Evolutionary conservation across 495 filamentous ascomycete genomes (phyloP), one percentile per base, ranked within the genome.

Genomic region (Xylaria venustula): DNA sequence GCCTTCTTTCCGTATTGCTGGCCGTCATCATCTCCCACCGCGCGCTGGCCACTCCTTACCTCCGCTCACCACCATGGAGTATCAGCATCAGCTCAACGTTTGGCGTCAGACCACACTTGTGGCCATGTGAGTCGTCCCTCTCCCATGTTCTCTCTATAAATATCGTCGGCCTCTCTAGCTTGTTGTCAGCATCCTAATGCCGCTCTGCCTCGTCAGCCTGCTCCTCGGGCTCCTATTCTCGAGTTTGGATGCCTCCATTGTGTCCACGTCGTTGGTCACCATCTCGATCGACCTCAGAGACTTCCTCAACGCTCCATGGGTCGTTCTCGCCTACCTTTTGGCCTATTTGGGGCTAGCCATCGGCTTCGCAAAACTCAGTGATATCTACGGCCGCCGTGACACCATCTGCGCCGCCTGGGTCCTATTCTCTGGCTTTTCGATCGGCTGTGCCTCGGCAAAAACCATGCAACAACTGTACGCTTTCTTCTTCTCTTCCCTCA

Each of bases 241-340:
- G 14, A 85, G 81, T 51, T 65, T 88, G 11, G 86, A 88, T 56
- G 80, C 81, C n/a, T 84, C 85, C 0, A 87, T 88, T 49, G 81
- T 88, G 14, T 83, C 83, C 40, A 88, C 86, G 0, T 81, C 87
- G 2, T 75, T 88, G 6, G 79, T 87, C 15, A 79, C 79, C 11
- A 87, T 88, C 49, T 83, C 81, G 2, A 74, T 80, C 44, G 79
- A 81, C 22, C 66, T 88, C 20, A 61, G 79, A 7, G 76, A 83
- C 37, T 84, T 83, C 56, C 69, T 79, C 19, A 74, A 85, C 57
- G 75, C 73, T 3, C 79, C 79, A 17, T 89, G 87, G 87, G 71
- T 86, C 11, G 72, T 88, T 8, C 77, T 84, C 14, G 75, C 77
- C 3, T 89, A 88, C 63, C 69, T 88, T 4, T 62, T 87, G 22